These are phyloP conservation scores for Lachnellula suecica DNA, from an alignment of 2,329 filamentous ascomycete species.

Conservation along the genomic window DNA sequence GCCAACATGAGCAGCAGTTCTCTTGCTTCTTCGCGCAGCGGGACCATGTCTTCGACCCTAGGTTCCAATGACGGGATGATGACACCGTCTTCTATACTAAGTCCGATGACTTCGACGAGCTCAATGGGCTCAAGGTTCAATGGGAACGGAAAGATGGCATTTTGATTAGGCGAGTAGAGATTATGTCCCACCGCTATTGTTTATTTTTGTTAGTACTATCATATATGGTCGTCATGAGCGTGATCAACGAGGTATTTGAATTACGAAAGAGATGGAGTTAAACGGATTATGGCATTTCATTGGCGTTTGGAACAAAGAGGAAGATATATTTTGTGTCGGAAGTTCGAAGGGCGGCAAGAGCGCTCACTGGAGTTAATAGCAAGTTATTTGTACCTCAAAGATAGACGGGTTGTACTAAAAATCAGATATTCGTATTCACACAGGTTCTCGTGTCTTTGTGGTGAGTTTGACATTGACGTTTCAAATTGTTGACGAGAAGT, in stretches of 20 bases:
- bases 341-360: not conserved
- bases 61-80: slow-evolving; percentile 26
- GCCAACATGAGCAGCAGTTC: slow-evolving; percentile 23
- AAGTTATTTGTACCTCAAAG: not conserved
- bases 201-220: not conserved
- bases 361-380: not conserved
- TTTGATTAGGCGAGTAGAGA: slow-evolving; percentile 13
- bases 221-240: not conserved
- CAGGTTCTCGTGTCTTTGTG: not conserved
- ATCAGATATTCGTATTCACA: not conserved
- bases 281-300: not conserved
- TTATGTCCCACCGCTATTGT: not conserved
- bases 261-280: not conserved
- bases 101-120: slow-evolving; percentile 26
- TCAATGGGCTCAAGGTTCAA: slow-evolving; percentile 24
- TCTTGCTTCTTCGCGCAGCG: slow-evolving; percentile 26
- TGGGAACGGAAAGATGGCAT: slow-evolving; percentile 27
- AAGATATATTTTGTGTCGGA: not conserved
- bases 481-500: no score
- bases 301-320: not conserved
- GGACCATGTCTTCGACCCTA: slow-evolving; percentile 32
- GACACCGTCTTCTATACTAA: slow-evolving; percentile 27
- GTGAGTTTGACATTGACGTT: not conserved
- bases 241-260: not conserved
- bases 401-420: not conserved